Evolutionary conservation across 352 stramenopile genomes (phyloP), one percentile per base, ranked within the genome.

Genomic region (Aphanomyces invadans): DNA sequence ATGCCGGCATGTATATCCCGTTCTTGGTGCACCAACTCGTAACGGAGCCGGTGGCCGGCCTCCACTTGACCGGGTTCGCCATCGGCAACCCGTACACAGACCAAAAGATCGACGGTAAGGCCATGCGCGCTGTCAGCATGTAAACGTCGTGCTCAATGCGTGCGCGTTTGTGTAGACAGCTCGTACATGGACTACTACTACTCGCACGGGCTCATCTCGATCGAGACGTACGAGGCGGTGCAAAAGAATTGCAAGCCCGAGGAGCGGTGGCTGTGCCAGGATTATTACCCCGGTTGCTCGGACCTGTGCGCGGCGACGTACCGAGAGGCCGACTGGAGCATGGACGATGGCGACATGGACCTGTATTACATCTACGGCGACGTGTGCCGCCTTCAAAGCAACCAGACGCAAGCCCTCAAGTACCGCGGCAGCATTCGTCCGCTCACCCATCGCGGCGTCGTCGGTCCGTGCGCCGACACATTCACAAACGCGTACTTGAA

Each of bases 1-100:
- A 95, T 71, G 88, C 82, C 26, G 87, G 87, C 7, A 80, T 93
- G 62, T 95, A 97, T 74, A 80, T 95, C 38, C 87, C 87, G 31
- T 90, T 77, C 68, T 65, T 95, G 3, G 86, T 88, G 9, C 67
- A 86, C 52, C 65, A 76, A 62, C 73, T 96, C 19, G 62, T 92
- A 19, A 68, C 79, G 26, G 62, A 77, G 36, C 79, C 79, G 9
- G 42, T 87, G 10, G 63, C 72, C 2, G 73, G 67, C 15, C 74
- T 86, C 33, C 84, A 85, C 29, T 76, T 88, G 33, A 72, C 71
- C 60, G 80, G 82, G 25, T 76, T 90, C 52, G 66, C 83, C 17
- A 74, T 90, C 55, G 82, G 82, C 31, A 90, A 90, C 69, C 75
- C 63, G 0, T 86, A 81, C 62, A 88, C 80, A 25, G 80, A 88